Conservation (phyloP, 495 filamentous ascomycete species). For the Penicillium bialowiezense region DNA sequence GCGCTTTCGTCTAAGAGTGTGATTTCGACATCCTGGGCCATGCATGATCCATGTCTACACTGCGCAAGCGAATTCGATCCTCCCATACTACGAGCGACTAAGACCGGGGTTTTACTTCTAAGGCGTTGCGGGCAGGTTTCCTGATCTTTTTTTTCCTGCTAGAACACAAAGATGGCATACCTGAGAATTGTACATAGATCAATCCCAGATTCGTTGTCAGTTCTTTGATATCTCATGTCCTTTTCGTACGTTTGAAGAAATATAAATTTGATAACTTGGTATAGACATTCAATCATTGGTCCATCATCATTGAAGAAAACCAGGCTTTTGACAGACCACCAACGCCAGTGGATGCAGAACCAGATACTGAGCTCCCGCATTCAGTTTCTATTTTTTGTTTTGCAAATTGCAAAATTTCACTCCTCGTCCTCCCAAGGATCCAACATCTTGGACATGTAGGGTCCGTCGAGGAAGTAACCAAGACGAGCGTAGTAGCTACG, state of each 20-base stretch:
- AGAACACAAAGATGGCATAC: conserved; percentile 9
- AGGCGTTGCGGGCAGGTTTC: conserved; percentile 22
- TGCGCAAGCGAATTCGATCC: conserved; percentile 2
- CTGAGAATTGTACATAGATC: conserved; percentile 28
- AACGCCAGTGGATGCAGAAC: conserved; percentile 15
- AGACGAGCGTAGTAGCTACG: conserved; percentile 90
- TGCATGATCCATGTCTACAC: background rate
- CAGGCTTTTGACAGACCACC: conserved; percentile 5
- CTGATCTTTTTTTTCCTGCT: conserved; percentile 12
- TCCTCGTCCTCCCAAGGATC: conserved; percentile 47
- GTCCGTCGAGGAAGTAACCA: conserved; percentile 88
- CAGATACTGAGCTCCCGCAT: background rate
- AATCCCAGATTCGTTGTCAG: conserved; percentile 13
- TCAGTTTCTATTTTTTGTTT: background rate
- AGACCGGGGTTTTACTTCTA: conserved; percentile 9
- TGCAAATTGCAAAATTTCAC: conserved; percentile 5
- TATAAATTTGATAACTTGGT: conserved; percentile 4
- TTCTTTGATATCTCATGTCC: conserved; percentile 7
- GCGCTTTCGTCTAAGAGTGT: conserved; percentile 13
- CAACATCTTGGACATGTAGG: conserved; percentile 78
- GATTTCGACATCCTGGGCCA: background rate
- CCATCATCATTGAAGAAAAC: conserved; percentile 10
- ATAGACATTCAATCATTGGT: conserved; percentile 27
- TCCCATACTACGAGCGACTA: conserved; percentile 1
- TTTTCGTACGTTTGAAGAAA: conserved; percentile 1